Evolutionary conservation across 306 rosid genomes (phyloP).

Genomic region (Pachyrhizus erosus): DNA sequence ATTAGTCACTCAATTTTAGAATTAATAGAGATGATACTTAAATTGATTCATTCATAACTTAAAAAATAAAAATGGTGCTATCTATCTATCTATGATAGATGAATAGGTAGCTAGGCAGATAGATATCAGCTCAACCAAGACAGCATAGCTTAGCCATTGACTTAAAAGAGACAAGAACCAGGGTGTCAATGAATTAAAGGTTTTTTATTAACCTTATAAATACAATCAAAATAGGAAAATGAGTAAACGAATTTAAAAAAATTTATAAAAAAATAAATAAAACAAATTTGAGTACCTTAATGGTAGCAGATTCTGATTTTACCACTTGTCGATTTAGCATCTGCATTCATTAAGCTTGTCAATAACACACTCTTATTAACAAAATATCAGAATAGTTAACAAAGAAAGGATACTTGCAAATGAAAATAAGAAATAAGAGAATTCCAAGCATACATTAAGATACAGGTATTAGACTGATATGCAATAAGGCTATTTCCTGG

Average conservation of each 20-base stretch:
- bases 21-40: background rate
- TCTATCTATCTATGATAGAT: background rate
- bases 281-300: conserved; percentile 64
- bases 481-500: conserved; percentile 10
- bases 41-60: conserved; percentile 15
- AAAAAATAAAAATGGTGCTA: background rate
- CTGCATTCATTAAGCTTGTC: conserved; percentile 60
- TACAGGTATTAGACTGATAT: background rate
- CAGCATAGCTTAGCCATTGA: background rate
- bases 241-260: conserved; percentile 5
- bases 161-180: background rate
- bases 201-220: background rate
- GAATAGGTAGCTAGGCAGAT: background rate
- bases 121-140: background rate
- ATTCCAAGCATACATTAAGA: conserved; percentile 26
- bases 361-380: conserved; percentile 22
- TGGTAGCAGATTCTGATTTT: conserved; percentile 91
- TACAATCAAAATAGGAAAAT: background rate
- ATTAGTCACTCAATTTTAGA: background rate
- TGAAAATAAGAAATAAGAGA: conserved; percentile 33
- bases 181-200: conserved; percentile 6
- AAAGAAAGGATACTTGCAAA: background rate
- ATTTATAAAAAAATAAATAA: background rate
- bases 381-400: conserved; percentile 25
- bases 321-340: conserved; percentile 92